phyloP scores from a whole-genome alignment of 345 rosid genomes.

The Microcos paniculata region DNA sequence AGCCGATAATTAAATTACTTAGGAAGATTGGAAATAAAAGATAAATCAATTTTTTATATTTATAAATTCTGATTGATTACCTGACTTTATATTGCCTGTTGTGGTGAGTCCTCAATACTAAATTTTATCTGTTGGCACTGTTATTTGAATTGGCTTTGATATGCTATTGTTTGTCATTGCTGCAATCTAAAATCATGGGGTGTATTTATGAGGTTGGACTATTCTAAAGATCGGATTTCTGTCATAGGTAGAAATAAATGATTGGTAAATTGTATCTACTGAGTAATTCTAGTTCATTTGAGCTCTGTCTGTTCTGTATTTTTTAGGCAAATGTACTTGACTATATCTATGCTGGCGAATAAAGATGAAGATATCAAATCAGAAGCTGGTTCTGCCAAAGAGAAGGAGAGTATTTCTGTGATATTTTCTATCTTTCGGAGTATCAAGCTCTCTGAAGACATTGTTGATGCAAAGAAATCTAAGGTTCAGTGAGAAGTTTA shows the following conservation, averaged over 20 bases:
- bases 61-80: background rate
- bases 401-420: conserved; percentile 52
- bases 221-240: background rate
- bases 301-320: conserved; percentile 7
- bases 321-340: conserved; percentile 72
- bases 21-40: background rate
- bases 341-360: conserved; percentile 62
- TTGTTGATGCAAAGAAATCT: conserved; percentile 64
- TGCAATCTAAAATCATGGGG: background rate
- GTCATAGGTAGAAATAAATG: background rate
- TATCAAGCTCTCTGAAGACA: conserved; percentile 76
- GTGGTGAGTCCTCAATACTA: background rate
- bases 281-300: background rate
- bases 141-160: background rate
- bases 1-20: background rate
- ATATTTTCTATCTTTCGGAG: conserved; percentile 52
- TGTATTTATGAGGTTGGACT: background rate
- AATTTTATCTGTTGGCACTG: background rate
- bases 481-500: conserved; percentile 49
- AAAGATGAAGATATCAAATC: conserved; percentile 83
- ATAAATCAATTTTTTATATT: background rate
- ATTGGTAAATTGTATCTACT: conserved; percentile 8
- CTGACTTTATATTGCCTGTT: background rate
- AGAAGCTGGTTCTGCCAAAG: conserved; percentile 55
- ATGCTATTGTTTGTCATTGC: background rate